phyloP scores from a whole-genome alignment of 73 alveolate species.

The Durusdinium trenchii region DNA sequence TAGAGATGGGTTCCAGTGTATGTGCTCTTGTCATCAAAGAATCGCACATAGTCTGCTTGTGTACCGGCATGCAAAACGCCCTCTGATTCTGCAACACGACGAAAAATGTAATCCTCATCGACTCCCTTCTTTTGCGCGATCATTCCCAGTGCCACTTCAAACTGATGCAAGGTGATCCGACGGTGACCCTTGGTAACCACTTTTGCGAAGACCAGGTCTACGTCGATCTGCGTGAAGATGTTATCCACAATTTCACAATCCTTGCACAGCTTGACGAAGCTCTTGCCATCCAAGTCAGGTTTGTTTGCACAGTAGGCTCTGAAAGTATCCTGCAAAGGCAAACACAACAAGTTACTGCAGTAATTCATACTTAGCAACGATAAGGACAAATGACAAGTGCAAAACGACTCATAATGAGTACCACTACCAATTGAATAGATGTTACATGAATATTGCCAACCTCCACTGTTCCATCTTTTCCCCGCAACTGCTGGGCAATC shows the following conservation, averaged over 20 bases:
- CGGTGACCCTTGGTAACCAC: conserved; percentile 97
- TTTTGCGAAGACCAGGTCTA: conserved; percentile 98
- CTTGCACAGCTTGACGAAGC: conserved; percentile 96
- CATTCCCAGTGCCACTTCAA: conserved; percentile 97
- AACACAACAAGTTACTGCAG: neutral
- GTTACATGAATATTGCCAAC: neutral
- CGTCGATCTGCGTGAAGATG: conserved; percentile 64
- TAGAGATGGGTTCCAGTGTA: conserved; percentile 98
- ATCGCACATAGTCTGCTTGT: conserved; percentile 98
- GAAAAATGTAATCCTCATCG: conserved; percentile 96
- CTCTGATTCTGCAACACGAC: conserved; percentile 96
- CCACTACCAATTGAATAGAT: neutral
- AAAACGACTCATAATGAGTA: neutral
- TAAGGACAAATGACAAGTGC: too few relatives aligned
- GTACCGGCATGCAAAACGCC: conserved; percentile 98
- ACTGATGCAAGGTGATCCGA: conserved; percentile 97
- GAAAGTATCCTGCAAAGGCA: conserved; percentile 59
- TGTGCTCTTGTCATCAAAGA: conserved; percentile 99
- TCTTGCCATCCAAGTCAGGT: conserved; percentile 97
- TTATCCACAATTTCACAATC: conserved; percentile 96
- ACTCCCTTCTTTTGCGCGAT: conserved; percentile 98
- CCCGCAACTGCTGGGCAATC: conserved; percentile 91
- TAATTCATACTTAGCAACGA: neutral
- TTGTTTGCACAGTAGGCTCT: conserved; percentile 95
- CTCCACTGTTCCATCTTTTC: conserved; percentile 92